A percentile compares a stretch with the other conserved stretches of the same genome.
phyloP scores from a whole-genome alignment of 2,329 filamentous ascomycete species.

The Colletotrichum sp. region DNA sequence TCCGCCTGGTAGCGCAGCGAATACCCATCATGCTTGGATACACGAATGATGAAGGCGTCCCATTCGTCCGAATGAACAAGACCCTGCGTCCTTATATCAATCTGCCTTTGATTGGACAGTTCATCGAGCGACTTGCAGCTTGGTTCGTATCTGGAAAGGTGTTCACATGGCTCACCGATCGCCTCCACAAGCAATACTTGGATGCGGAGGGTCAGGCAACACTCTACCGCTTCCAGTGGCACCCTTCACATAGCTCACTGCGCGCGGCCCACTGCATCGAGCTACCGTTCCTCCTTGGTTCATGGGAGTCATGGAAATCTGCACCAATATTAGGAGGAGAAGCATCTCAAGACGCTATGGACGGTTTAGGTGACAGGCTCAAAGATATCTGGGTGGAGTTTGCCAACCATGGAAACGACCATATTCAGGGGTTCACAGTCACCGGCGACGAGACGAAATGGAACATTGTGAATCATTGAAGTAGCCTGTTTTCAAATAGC shows the following conservation, averaged over 20 bases:
- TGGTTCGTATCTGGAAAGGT: slow-evolving; percentile 1
- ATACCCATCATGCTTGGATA: not conserved
- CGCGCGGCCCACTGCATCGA: slow-evolving; percentile 22
- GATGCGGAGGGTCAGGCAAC: not conserved
- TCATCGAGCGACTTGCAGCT: not conserved
- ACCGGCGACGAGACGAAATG: not conserved
- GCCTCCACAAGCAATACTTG: not conserved
- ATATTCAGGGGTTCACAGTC: not conserved
- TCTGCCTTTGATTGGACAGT: not conserved
- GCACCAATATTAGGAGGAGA: slow-evolving; percentile 22
- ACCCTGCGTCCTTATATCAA: not conserved
- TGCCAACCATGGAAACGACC: not conserved
- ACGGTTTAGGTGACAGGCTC: slow-evolving; percentile 5
- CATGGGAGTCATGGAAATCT: slow-evolving; percentile 21
- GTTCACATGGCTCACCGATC: not conserved
- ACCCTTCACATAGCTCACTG: slow-evolving; percentile 4
- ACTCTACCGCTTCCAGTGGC: slow-evolving; percentile 4
- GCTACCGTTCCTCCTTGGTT: slow-evolving; percentile 20
- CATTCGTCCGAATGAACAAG: not conserved
- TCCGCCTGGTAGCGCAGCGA: not conserved
- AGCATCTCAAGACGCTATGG: not conserved
- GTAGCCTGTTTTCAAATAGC: not conserved
- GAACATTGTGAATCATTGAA: not conserved
- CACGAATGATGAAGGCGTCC: not conserved
- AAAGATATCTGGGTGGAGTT: slow-evolving; percentile 22